phyloP scores from a whole-genome alignment of 1,284 basidiomycete species.

The Ustilago trichophora region DNA sequence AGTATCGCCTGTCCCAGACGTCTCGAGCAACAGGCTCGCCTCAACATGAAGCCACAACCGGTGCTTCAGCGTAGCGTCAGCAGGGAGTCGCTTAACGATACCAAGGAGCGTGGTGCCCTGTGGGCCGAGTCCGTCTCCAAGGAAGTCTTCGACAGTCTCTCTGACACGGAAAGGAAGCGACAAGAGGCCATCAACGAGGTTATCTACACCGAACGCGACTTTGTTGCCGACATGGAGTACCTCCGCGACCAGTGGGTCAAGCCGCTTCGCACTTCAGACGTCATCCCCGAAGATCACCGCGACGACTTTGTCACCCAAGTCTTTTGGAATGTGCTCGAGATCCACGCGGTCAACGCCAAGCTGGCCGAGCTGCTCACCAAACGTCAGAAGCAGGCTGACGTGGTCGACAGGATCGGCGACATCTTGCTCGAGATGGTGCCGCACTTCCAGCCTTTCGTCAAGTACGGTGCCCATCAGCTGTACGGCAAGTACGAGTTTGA shows the following conservation, averaged over 20 bases:
- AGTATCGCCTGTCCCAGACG: constrained; percentile 94
- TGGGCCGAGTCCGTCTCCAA: constrained; percentile 97
- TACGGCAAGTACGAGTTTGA: constrained; percentile 99
- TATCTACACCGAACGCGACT: constrained; percentile 97
- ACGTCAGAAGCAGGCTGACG: constrained; percentile 90
- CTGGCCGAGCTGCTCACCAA: constrained; percentile 93
- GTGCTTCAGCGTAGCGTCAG: constrained; percentile 79
- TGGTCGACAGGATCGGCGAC: constrained; percentile 92
- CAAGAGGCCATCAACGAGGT: constrained; percentile 99
- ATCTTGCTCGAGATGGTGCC: constrained; percentile 88
- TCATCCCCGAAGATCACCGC: constrained; percentile 80
- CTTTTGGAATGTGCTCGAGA: constrained; percentile 97
- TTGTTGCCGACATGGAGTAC: constrained; percentile 97
- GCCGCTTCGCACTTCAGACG: constrained; percentile 77
- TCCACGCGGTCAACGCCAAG: constrained; percentile 87
- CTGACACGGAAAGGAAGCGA: constrained; percentile 90
- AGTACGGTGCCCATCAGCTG: constrained; percentile 94
- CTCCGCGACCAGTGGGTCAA: constrained; percentile 91
- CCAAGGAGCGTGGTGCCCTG: constrained; percentile 76
- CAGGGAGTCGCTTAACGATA: constrained; percentile 81
- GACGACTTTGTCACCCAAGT: constrained; percentile 91
- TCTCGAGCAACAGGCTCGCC: constrained; percentile 88
- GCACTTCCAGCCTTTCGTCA: constrained; percentile 88
- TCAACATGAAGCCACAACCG: constrained; percentile 87
- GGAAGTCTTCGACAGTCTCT: constrained; percentile 90